phyloP scores from a whole-genome alignment of 2,329 filamentous ascomycete genomes.

The Hypoxylon sp. region DNA sequence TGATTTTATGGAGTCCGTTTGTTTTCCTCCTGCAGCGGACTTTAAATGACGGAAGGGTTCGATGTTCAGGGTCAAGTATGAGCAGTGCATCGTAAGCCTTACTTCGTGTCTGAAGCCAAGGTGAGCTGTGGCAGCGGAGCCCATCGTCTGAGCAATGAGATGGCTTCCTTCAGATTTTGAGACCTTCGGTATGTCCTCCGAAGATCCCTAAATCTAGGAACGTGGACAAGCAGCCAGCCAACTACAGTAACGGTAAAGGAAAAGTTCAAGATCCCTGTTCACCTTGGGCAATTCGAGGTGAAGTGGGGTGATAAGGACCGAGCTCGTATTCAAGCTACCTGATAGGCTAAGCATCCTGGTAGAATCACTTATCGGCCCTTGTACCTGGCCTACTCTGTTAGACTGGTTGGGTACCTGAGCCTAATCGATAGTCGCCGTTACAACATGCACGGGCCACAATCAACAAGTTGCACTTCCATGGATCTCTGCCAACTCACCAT shows the following conservation, averaged over 20 bases:
- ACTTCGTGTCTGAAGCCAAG: slow-evolving; percentile 21
- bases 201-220: slow-evolving; percentile 32
- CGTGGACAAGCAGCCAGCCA: slow-evolving; percentile 34
- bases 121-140: slow-evolving; percentile 27
- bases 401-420: slow-evolving; percentile 24
- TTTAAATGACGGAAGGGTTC: slow-evolving; percentile 17
- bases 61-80: slow-evolving; percentile 14
- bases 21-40: slow-evolving; percentile 21
- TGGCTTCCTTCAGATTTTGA: slow-evolving; percentile 24
- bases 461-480: slow-evolving; percentile 33
- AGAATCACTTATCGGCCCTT: slow-evolving; percentile 25
- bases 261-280: slow-evolving; percentile 15
- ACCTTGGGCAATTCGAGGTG: slow-evolving; percentile 18
- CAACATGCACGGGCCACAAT: slow-evolving; percentile 37
- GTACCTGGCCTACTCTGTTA: slow-evolving; percentile 23
- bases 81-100: slow-evolving; percentile 8
- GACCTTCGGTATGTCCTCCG: slow-evolving; percentile 22
- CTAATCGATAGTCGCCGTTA: slow-evolving; percentile 43
- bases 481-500: slow-evolving; percentile 51
- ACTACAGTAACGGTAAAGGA: too few species aligned
- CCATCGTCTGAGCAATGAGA: slow-evolving; percentile 38
- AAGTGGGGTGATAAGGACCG: slow-evolving; percentile 24
- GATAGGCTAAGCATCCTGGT: slow-evolving; percentile 36
- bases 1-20: slow-evolving; percentile 8
- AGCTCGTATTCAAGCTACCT: neutral